phyloP scores from a whole-genome alignment of 2,329 filamentous ascomycete species.

The Zymoseptoria crescenta region DNA sequence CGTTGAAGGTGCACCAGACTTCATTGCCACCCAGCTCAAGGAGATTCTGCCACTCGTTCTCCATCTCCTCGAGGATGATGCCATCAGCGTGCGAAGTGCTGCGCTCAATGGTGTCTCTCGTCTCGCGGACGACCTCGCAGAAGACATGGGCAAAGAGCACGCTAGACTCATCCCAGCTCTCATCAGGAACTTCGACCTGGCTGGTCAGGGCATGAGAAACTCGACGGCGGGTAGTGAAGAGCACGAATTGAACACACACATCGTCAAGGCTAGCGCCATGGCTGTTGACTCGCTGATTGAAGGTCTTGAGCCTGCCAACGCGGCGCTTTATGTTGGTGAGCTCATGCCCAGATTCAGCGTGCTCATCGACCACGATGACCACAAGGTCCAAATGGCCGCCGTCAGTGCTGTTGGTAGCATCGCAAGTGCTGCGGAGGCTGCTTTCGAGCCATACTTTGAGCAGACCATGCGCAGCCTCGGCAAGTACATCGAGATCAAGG shows the following conservation, averaged over 20 bases:
- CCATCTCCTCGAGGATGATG: constrained; percentile 73
- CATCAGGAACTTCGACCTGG: constrained; percentile 80
- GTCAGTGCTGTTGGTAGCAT: constrained; percentile 87
- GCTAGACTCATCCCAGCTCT: constrained; percentile 74
- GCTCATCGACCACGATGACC: constrained; percentile 75
- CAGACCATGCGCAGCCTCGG: constrained; percentile 85
- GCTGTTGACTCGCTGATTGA: constrained; percentile 88
- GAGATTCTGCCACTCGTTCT: constrained; percentile 80
- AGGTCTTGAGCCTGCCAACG: constrained; percentile 71
- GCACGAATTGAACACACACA: constrained; percentile 68
- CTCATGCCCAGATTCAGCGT: constrained; percentile 78
- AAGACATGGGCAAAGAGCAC: constrained; percentile 82
- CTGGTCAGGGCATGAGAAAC: constrained; percentile 57
- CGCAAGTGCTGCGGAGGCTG: constrained; percentile 71
- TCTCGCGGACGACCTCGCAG: constrained; percentile 85
- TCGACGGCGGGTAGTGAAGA: constrained; percentile 36
- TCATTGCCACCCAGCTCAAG: constrained; percentile 86
- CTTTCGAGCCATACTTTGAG: constrained; percentile 86
- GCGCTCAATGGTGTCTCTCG: constrained; percentile 81
- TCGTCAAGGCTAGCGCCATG: constrained; percentile 82
- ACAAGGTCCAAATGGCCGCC: constrained; percentile 81
- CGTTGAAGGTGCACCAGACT: constrained; percentile 94
- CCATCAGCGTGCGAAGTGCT: constrained; percentile 75
- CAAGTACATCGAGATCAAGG: constrained; percentile 75
- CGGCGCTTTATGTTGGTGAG: constrained; percentile 72